These are phyloP conservation scores for Echium plantagineum DNA, from an alignment of 257 asterid species.

Conservation along the genomic window DNA sequence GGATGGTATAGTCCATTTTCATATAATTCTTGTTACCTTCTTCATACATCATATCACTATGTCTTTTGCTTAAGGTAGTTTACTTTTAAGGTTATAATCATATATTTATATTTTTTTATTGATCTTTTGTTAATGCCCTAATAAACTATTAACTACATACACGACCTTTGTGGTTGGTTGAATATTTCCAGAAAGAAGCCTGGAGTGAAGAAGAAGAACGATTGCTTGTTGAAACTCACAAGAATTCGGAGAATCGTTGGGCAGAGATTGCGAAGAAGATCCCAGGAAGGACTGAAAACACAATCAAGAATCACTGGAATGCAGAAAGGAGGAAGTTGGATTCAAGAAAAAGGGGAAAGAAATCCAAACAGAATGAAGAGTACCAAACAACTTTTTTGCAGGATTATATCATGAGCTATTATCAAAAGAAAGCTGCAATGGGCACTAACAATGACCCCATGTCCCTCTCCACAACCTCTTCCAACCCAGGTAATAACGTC, in stretches of 20 bases:
- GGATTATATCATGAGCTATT: conserved; percentile 37
- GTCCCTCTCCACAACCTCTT: background rate
- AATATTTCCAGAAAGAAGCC: conserved; percentile 33
- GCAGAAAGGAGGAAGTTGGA: conserved; percentile 49
- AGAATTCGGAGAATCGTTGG: conserved; percentile 54
- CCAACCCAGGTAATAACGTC: no score
- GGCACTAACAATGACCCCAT: background rate
- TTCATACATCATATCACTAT: conserved; percentile 13
- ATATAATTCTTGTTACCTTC: conserved; percentile 16
- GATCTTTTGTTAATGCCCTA: background rate
- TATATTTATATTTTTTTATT: no score
- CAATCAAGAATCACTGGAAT: conserved; percentile 87
- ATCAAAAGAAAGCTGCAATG: conserved; percentile 1
- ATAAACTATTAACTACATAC: no score
- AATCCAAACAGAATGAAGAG: conserved; percentile 9
- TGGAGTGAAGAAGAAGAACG: conserved; percentile 76
- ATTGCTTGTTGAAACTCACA: conserved; percentile 43
- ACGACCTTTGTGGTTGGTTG: background rate
- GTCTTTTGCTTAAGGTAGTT: conserved; percentile 4
- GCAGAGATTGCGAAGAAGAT: conserved; percentile 58
- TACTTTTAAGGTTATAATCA: no score
- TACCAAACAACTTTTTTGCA: conserved; percentile 35
- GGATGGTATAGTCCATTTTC: conserved; percentile 9
- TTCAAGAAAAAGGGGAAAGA: conserved; percentile 33
- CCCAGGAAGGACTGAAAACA: conserved; percentile 70